Base-by-base conservation (phyloP, 306 rosid genomes). In the Malus sieversii region DNA sequence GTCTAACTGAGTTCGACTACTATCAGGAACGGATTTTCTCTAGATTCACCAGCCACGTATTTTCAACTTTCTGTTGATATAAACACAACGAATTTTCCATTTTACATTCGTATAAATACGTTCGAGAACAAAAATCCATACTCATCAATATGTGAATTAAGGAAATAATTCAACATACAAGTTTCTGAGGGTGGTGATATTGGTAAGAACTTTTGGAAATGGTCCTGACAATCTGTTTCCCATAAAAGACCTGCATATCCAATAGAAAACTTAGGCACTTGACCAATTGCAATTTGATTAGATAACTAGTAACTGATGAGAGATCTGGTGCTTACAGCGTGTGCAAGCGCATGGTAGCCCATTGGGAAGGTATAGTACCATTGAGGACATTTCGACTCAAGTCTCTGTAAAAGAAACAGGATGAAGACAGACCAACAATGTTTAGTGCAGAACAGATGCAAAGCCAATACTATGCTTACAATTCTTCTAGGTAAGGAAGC, bases 201-300 rank as follows among this genome's bases (percentile, higher is more conserved):
- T 86, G 73, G 97, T 85, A 51, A 94, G 92, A 59, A 80, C 98
- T 81, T 81, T 86, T 15, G 98, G 98, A 78, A 94, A 94, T 68
- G 93, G 93, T 42, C 97, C 98, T 46, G 98, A 92, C 82, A 94
- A 84, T 75, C 66, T 86, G 90, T 88, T 92, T 78, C 98, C 98
- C 98, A 92, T 94, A 0, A 94, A 4, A 76, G 88, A 85, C 76
- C 98, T 94, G 97, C 90, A 81, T 44, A 71, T 79, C 72, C 76
- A 77, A 63, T 73, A 35, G 68, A 74, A 53, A 84, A 80, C 38
- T 8, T 23, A 84, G 70, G 29, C 35, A 32, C 59, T 45, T 45
- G 18, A 32, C 12, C 18, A 66, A 74, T 67, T 76, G 42, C 29
- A 73, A 44, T 40, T 60, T 59, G 71, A 40, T 35, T 58, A 55